Evolutionary conservation across 768 basidiomycete genomes (phyloP).

Genomic region (Hygrophoropsis aurantiaca): DNA sequence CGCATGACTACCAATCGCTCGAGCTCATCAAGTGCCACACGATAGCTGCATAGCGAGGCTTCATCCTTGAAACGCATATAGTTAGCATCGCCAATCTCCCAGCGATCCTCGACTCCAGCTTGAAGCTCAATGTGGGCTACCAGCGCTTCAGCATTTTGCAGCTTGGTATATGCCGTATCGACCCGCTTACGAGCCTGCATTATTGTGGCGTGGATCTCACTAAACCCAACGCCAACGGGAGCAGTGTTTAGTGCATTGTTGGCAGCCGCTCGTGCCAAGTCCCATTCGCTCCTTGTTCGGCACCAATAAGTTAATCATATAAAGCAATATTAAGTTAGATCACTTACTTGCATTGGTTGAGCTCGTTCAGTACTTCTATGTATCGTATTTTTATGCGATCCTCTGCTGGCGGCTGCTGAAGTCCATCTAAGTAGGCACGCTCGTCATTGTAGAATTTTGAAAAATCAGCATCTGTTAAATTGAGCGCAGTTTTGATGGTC

Average conservation of each 20-base stretch:
- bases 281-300: background rate
- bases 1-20: slow-evolving; percentile 27
- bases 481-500: background rate
- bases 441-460: background rate
- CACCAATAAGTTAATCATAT: too few relatives aligned
- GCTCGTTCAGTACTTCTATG: background rate
- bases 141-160: slow-evolving; percentile 3
- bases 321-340: background rate
- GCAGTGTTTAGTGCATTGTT: background rate
- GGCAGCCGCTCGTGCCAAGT: background rate
- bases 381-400: background rate
- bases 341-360: background rate
- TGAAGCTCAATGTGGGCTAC: background rate
- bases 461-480: background rate
- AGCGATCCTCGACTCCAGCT: background rate
- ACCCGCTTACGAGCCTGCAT: background rate
- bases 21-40: slow-evolving; percentile 18
- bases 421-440: background rate
- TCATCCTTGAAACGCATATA: background rate
- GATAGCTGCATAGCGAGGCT: background rate
- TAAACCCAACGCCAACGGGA: background rate
- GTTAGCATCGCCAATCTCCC: background rate
- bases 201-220: background rate
- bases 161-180: background rate
- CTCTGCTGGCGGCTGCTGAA: background rate